Percentiles rank a stretch among this genome's conserved stretches.
phyloP scores from a whole-genome alignment of 768 basidiomycete species.

The Podaxis pistillaris region DNA sequence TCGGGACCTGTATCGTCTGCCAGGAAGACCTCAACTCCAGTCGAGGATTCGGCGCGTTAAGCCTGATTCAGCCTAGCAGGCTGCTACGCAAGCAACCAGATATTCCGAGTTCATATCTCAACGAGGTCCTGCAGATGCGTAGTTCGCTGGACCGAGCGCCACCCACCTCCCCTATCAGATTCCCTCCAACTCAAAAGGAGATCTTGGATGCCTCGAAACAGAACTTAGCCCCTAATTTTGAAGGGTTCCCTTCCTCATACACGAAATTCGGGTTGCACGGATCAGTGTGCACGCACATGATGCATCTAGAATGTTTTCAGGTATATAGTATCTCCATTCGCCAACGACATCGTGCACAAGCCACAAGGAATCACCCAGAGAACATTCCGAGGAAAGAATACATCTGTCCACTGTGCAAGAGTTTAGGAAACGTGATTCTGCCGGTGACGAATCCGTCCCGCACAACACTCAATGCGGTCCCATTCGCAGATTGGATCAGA shows the following conservation, averaged over 20 bases:
- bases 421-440: conserved; percentile 90
- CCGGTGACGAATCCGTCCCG: conserved; percentile 62
- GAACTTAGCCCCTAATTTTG: conserved; percentile 51
- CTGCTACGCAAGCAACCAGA: conserved; percentile 79
- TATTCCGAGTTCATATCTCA: conserved; percentile 58
- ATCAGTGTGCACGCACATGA: conserved; percentile 93
- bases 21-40: conserved; percentile 84
- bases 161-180: conserved; percentile 28
- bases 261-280: conserved; percentile 84
- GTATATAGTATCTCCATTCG: conserved; percentile 86
- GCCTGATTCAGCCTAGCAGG: conserved; percentile 84
- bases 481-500: conserved; percentile 89
- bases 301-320: conserved; percentile 95
- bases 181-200: conserved; percentile 54
- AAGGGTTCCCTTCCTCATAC: conserved; percentile 68
- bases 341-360: conserved; percentile 84
- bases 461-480: conserved; percentile 52
- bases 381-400: conserved; percentile 94
- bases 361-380: conserved; percentile 92
- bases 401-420: conserved; percentile 97
- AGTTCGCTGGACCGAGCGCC: conserved; percentile 62
- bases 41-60: conserved; percentile 81
- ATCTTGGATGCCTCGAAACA: conserved; percentile 42
- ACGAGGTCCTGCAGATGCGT: conserved; percentile 67
- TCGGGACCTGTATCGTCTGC: conserved; percentile 97